A percentile compares a stretch with the other conserved stretches of the same genome.
Evolutionary conservation across 176 grass and related monocot species (phyloP).

Genomic region (Oryza meridionalis): DNA sequence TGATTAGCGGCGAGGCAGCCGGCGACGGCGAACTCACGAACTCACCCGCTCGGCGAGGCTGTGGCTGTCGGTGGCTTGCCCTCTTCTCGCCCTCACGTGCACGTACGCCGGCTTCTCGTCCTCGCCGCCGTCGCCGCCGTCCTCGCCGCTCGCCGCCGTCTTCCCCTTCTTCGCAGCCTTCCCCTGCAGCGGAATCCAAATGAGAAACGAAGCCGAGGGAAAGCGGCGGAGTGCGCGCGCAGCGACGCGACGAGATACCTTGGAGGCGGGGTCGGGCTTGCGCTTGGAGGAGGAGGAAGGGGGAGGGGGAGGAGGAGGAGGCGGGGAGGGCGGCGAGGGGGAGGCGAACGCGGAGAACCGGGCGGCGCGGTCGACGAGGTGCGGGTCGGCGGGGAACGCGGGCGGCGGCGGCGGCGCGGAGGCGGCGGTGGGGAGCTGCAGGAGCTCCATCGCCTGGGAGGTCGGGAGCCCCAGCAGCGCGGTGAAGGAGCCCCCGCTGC

Average conservation of each 20-base stretch:
- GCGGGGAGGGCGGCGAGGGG: constrained; percentile 31
- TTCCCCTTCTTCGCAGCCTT: constrained; percentile 68
- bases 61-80: constrained; percentile 87
- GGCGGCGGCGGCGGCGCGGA: constrained; percentile 27
- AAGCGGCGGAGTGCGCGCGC: neutral
- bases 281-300: constrained; percentile 39
- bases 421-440: constrained; percentile 19
- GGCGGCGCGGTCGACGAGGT: constrained; percentile 61
- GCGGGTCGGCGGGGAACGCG: constrained; percentile 63
- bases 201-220: neutral
- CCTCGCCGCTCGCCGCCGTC: constrained; percentile 34
- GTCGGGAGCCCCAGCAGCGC: constrained; percentile 57
- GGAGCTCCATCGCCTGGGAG: constrained; percentile 54
- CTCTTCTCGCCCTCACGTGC: constrained; percentile 72
- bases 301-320: neutral
- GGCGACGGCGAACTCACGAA: constrained; percentile 33
- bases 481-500: constrained; percentile 56
- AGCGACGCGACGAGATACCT: constrained; percentile 26
- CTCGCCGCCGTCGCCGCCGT: constrained; percentile 39
- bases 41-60: constrained; percentile 88
- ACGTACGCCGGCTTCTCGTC: constrained; percentile 78
- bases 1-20: constrained; percentile 9
- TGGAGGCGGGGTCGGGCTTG: constrained; percentile 42
- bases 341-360: constrained; percentile 64
- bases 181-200: constrained; percentile 33